Evolutionary conservation across 2,329 filamentous ascomycete genomes (phyloP).

Genomic region (Fonsecaea monophora): DNA sequence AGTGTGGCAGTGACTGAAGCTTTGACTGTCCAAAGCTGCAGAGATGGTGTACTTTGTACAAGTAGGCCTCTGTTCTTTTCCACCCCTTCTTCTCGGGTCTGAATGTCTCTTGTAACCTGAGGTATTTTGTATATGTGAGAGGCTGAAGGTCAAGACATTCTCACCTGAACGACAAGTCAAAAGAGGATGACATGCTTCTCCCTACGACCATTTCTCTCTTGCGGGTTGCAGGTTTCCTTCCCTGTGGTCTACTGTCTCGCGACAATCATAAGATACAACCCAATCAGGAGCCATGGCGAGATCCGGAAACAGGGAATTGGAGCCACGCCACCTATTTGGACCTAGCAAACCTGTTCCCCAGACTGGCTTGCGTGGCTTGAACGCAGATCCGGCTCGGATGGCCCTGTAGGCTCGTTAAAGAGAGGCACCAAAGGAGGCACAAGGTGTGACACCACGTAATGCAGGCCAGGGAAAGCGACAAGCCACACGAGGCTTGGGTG

Average conservation of each 20-base stretch:
- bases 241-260: background rate
- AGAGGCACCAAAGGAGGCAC: background rate
- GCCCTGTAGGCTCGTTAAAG: background rate
- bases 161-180: background rate
- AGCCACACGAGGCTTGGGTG: conserved; percentile 11
- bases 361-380: conserved; percentile 25
- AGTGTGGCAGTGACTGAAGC: background rate
- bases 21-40: background rate
- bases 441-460: background rate
- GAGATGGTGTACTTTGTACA: background rate
- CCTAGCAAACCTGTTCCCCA: background rate
- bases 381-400: background rate
- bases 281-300: background rate
- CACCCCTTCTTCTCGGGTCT: background rate
- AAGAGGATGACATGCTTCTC: background rate
- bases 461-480: background rate
- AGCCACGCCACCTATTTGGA: background rate
- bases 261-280: background rate
- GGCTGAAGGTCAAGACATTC: background rate
- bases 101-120: background rate
- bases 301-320: background rate
- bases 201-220: background rate
- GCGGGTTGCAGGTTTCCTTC: background rate
- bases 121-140: background rate
- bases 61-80: background rate